Evolutionary conservation across 768 basidiomycete genomes (phyloP).

Genomic region (Trametes cinnabarina): DNA sequence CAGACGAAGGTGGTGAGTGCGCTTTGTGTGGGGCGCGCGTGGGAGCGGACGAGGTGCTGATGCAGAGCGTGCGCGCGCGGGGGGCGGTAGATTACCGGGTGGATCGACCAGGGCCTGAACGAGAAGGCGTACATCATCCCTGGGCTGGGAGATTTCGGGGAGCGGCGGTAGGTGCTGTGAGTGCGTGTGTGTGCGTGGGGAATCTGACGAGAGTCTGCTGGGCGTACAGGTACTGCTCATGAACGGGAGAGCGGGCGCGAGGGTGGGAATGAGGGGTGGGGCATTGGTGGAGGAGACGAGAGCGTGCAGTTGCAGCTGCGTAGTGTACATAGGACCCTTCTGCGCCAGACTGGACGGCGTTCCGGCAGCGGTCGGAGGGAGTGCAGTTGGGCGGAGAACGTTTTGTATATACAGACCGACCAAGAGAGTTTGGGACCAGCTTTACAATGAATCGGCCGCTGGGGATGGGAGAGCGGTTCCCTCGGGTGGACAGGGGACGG

Average conservation of each 20-base stretch:
- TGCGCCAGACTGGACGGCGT: too few species aligned
- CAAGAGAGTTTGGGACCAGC: too few species aligned
- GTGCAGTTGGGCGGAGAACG: too few species aligned
- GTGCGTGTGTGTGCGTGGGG: not conserved
- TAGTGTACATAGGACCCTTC: too few species aligned
- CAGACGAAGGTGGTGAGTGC: slow-evolving; percentile 69
- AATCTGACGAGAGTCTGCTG: not conserved
- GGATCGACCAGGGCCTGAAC: slow-evolving; percentile 92
- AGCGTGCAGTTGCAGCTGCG: not conserved
- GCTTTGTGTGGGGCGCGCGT: not conserved
- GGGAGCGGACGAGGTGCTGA: slow-evolving; percentile 4
- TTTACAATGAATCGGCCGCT: too few species aligned
- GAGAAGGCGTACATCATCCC: slow-evolving; percentile 90
- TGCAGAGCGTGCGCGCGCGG: not conserved
- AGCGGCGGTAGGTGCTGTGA: slow-evolving; percentile 57
- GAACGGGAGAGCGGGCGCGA: not conserved
- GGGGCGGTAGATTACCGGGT: slow-evolving; percentile 74
- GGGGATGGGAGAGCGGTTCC: too few species aligned
- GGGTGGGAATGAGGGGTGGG: not conserved
- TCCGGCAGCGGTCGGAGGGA: too few species aligned
- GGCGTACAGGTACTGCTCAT: slow-evolving; percentile 17
- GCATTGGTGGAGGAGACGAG: too few species aligned
- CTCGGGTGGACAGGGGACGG: too few species aligned
- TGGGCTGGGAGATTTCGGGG: slow-evolving; percentile 97
- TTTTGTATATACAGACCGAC: too few species aligned